These are phyloP conservation scores for Tuber melanosporum DNA, from an alignment of 495 filamentous ascomycete species.

Conservation along the genomic window DNA sequence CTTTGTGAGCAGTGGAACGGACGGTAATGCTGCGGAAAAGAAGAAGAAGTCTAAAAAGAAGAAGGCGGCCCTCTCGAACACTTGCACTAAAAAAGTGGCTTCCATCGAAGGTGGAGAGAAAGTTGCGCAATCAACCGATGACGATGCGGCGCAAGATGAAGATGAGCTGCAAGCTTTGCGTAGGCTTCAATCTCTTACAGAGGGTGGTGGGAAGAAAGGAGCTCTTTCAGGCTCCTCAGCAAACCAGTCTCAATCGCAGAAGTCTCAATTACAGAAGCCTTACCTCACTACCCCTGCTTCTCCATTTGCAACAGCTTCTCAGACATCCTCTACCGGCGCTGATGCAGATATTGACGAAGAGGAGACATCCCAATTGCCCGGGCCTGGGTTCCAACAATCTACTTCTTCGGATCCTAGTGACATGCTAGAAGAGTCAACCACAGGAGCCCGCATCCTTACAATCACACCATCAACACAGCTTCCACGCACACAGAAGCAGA, in stretches of 20 bases:
- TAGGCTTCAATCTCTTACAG: constrained; percentile 33
- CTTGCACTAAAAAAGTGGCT: constrained; percentile 21
- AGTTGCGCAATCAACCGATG: constrained; percentile 26
- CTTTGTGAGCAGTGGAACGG: constrained; percentile 30
- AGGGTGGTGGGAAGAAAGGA: constrained; percentile 22
- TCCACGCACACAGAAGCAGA: constrained; percentile 42
- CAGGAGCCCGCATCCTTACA: constrained; percentile 45
- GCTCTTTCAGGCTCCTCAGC: constrained; percentile 18
- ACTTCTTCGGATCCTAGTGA: constrained; percentile 42
- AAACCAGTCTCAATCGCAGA: constrained; percentile 24
- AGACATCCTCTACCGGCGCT: constrained; percentile 44
- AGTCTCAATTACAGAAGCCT: constrained; percentile 23
- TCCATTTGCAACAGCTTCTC: constrained; percentile 35
- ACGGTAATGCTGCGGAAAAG: constrained; percentile 22
- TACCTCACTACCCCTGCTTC: constrained; percentile 19
- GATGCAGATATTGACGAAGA: constrained; percentile 46
- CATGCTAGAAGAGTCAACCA: constrained; percentile 47
- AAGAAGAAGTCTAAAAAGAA: constrained; percentile 38
- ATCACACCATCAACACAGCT: constrained; percentile 45
- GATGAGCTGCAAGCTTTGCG: constrained; percentile 30
- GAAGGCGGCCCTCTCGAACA: constrained; percentile 26
- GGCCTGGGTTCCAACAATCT: constrained; percentile 26
- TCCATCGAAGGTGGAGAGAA: constrained; percentile 22
- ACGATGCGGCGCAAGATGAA: constrained; percentile 32
- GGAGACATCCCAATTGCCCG: constrained; percentile 30